Conservation (phyloP, 441 rosid genomes). For the Arabidopsis lyrata region DNA sequence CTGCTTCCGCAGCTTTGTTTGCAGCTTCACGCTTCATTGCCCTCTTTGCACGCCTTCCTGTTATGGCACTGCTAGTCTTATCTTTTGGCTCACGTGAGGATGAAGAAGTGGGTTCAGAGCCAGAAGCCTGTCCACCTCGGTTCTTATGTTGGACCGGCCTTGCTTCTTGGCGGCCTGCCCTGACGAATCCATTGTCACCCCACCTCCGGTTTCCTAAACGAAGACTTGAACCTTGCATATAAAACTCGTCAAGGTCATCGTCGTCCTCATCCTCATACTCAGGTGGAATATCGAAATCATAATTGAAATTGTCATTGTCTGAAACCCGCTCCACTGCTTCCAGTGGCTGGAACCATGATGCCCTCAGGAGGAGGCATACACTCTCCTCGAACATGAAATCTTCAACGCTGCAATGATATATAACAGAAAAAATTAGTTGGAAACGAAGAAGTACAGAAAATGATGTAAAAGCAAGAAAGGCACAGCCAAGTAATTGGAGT, state of each 20-base stretch:
- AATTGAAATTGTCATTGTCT: slow-evolving; percentile 50
- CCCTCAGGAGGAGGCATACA: slow-evolving; percentile 89
- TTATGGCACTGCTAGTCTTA: slow-evolving; percentile 53
- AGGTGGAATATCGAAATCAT: slow-evolving; percentile 46
- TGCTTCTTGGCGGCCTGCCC: slow-evolving; percentile 90
- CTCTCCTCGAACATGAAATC: slow-evolving; percentile 96
- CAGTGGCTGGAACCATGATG: slow-evolving; percentile 82
- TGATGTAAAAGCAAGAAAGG: slow-evolving; percentile 1
- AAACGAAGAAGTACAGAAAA: background rate
- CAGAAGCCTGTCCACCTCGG: slow-evolving; percentile 48
- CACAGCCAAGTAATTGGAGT: slow-evolving; percentile 13
- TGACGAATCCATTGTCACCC: slow-evolving; percentile 93
- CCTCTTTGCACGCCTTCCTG: slow-evolving; percentile 91
- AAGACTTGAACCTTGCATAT: slow-evolving; percentile 54
- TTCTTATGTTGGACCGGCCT: slow-evolving; percentile 59
- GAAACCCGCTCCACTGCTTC: slow-evolving; percentile 56
- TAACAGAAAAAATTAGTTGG: background rate
- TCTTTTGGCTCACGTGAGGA: slow-evolving; percentile 61
- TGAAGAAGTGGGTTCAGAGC: slow-evolving; percentile 52
- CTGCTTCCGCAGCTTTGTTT: slow-evolving; percentile 68
- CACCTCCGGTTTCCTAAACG: slow-evolving; percentile 84
- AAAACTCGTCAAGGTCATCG: slow-evolving; percentile 69
- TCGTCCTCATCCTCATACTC: slow-evolving; percentile 60
- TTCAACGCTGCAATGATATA: slow-evolving; percentile 55
- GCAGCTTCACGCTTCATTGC: slow-evolving; percentile 95